Percentiles rank a stretch among this genome's conserved stretches.
phyloP scores from a whole-genome alignment of 768 basidiomycete genomes.

The Butyriboletus loyo region DNA sequence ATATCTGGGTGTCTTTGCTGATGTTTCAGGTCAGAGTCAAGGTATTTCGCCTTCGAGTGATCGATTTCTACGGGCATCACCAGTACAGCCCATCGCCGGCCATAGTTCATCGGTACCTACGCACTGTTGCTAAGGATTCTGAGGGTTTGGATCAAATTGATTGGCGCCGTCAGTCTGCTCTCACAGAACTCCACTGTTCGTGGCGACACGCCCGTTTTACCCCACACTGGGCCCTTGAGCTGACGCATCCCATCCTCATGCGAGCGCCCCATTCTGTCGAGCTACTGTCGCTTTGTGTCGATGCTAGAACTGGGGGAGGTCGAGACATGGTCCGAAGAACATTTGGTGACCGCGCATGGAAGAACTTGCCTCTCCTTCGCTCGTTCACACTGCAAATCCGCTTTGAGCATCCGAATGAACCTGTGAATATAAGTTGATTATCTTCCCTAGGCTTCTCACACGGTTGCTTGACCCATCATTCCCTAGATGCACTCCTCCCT shows the following conservation, averaged over 20 bases:
- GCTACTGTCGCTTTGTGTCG: not conserved
- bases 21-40: conserved; percentile 5
- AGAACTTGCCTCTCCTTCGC: conserved; percentile 1
- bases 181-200: not conserved
- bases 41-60: conserved; percentile 6
- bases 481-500: not conserved
- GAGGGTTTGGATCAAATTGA: not conserved
- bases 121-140: not conserved
- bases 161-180: not conserved
- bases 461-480: not conserved
- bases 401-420: too few relatives aligned
- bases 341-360: not conserved
- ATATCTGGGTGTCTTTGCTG: too few relatives aligned
- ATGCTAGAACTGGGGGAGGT: accelerated
- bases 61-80: accelerated
- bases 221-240: not conserved
- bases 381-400: not conserved
- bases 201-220: too few relatives aligned
- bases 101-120: not conserved
- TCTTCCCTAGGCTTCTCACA: not conserved
- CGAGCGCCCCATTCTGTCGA: not conserved
- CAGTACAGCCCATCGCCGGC: not conserved
- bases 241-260: not conserved
- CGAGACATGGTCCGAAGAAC: not conserved
- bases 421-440: not conserved